Evolutionary conservation across 805 yeast genomes (phyloP).

Genomic region (Ogataea siamensis): DNA sequence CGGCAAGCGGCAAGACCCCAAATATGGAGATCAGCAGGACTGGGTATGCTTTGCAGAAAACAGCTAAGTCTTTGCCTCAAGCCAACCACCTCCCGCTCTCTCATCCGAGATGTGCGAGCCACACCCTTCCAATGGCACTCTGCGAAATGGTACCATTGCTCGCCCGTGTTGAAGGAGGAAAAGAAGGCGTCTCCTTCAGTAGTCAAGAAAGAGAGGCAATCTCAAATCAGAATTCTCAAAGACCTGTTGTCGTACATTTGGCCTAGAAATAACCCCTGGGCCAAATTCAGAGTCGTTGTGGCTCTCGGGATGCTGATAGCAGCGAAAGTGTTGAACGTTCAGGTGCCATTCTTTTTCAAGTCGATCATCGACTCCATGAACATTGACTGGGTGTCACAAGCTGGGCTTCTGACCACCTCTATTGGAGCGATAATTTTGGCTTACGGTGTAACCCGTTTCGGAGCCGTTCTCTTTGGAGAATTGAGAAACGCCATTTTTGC

Average conservation of each 20-base stretch:
- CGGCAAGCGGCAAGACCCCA: constrained; percentile 3
- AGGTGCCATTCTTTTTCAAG: constrained; percentile 93
- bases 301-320: constrained; percentile 74
- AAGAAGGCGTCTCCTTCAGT: constrained; percentile 2
- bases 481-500: constrained; percentile 94
- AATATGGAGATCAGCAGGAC: not conserved
- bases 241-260: constrained; percentile 70
- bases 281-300: constrained; percentile 68
- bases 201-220: constrained; percentile 23
- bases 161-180: not conserved
- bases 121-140: not conserved
- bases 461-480: constrained; percentile 93
- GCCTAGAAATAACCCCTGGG: constrained; percentile 71
- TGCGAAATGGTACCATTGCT: not conserved
- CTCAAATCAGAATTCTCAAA: constrained; percentile 55
- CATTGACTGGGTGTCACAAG: constrained; percentile 69
- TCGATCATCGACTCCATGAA: constrained; percentile 90
- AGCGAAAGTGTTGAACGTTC: constrained; percentile 85
- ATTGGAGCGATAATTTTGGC: constrained; percentile 72
- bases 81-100: not conserved
- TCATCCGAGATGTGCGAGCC: constrained; percentile 7
- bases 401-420: constrained; percentile 61
- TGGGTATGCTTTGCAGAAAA: not conserved
- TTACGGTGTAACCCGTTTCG: constrained; percentile 92
- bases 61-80: not conserved